Evolutionary conservation across 2,329 filamentous ascomycete genomes (phyloP).

Genomic region (Botrytis hyacinthi): DNA sequence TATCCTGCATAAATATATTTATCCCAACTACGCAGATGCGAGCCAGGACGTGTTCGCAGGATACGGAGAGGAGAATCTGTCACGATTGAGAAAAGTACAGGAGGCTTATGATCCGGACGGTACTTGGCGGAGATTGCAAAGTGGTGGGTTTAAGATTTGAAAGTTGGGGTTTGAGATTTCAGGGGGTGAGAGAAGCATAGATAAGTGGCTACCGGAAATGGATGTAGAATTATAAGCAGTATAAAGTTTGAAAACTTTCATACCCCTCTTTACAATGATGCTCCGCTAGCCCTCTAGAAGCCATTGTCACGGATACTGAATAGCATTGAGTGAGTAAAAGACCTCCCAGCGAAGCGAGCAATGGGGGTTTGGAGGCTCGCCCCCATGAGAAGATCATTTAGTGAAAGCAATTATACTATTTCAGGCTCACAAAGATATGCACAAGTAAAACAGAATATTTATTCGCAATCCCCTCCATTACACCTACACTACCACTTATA

Average conservation of each 20-base stretch:
- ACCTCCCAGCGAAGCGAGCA: neutral
- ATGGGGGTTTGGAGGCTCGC: neutral
- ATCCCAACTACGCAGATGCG: neutral
- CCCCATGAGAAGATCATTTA: neutral
- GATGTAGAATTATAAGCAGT: neutral
- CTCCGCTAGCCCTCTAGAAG: neutral
- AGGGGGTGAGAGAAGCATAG: neutral
- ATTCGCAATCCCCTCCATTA: too few species aligned
- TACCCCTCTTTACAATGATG: neutral
- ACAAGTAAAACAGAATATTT: neutral
- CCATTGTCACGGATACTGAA: neutral
- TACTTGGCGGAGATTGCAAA: neutral
- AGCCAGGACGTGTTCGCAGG: neutral
- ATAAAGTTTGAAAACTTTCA: neutral
- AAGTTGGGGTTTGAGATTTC: neutral
- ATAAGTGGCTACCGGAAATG: neutral
- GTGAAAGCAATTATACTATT: neutral
- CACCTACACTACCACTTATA: conserved; percentile 33
- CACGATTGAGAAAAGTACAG: neutral
- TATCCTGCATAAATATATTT: neutral
- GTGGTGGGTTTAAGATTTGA: neutral
- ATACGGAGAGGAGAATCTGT: neutral
- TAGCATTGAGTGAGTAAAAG: too few species aligned
- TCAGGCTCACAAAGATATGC: neutral
- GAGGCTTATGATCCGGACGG: neutral